phyloP scores from a whole-genome alignment of 2,329 filamentous ascomycete species.

The Talaromyces sp. region DNA sequence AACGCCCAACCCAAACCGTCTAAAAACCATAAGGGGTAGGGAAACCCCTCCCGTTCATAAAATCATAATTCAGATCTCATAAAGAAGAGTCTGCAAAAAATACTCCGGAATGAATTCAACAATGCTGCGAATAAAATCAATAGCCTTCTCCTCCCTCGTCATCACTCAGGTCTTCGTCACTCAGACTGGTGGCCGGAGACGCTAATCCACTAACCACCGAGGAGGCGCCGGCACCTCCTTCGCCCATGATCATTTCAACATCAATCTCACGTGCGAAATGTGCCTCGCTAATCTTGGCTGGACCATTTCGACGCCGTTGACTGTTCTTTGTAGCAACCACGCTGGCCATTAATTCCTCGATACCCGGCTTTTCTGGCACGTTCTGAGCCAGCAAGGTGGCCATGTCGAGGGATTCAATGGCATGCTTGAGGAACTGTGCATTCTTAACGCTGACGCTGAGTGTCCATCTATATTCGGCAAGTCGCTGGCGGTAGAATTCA shows the following conservation, averaged over 20 bases:
- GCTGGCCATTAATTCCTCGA: conserved; percentile 43
- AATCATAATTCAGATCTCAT: neutral
- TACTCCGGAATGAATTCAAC: neutral
- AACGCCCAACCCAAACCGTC: neutral
- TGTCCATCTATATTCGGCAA: conserved; percentile 93
- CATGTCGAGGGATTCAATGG: conserved; percentile 73
- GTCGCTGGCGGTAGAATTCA: conserved; percentile 80
- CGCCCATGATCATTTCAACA: neutral
- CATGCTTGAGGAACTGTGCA: conserved; percentile 53
- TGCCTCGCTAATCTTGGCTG: conserved; percentile 15
- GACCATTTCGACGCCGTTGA: conserved; percentile 30
- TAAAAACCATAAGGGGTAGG: neutral
- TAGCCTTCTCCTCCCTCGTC: conserved; percentile 11
- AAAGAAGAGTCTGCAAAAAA: neutral
- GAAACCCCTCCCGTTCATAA: neutral
- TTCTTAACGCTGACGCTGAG: conserved; percentile 78
- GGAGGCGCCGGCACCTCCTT: conserved; percentile 16
- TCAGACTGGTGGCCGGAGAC: conserved; percentile 28
- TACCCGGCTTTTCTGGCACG: conserved; percentile 65
- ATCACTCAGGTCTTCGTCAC: conserved; percentile 12
- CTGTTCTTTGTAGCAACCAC: conserved; percentile 14
- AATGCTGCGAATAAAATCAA: neutral
- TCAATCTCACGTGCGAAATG: neutral
- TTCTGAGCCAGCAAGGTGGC: conserved; percentile 65
- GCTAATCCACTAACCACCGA: conserved; percentile 35